Base-by-base conservation (phyloP, 2,329 filamentous ascomycete genomes). In the Fusarium pininemorale region DNA sequence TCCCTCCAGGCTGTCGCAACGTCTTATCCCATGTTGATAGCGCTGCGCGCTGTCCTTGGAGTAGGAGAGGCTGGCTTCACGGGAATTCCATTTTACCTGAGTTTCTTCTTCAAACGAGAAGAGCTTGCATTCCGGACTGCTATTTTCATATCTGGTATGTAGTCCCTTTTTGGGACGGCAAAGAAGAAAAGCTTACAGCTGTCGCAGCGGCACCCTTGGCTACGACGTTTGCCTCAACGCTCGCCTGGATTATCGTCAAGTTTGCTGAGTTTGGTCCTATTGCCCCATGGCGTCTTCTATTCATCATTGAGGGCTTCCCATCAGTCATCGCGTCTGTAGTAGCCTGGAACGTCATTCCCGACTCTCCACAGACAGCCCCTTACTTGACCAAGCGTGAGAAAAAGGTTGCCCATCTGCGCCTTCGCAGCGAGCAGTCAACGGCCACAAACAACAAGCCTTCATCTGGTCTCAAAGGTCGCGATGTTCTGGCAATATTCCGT, bases 51-150 rank as follows among this genome's bases (percentile, higher is more conserved):
- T 15, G 75, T 91, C 22, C 83, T 93, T 2, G 91, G 90, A 15
- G 86, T 91, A 14, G 89, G 88, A 42, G 91, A 92, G 83, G 90
- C 91, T 6, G 91, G 89, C 5, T 92, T 92, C 72, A 87, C 88
- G 0, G 90, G 90, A 7, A 87, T 92, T 42, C 90, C 90, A 0
- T 89, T 90, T 67, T 92, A 91, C 74, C 81, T 92, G 38, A 90
- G 89, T 22, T 91, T 91, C 81, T 92, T 92, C 81, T 92, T 89
- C 80, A 88, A 86, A 76, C 82, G 89, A 41, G 84, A 89, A 50
- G 96, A 98, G 81, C 85, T 98, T 39, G 96, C 95, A 1, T 92
- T 96, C 69, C 87, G 95, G 42, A 96, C 93, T 0, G 95, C 94
- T 28, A 87, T 97, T 4, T 97, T 98, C 82, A 91, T 98, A 61